Percentiles rank a stretch among this genome's conserved stretches.
Conservation (phyloP, 352 stramenopile species). For the Halophytophthora batemanensis region DNA sequence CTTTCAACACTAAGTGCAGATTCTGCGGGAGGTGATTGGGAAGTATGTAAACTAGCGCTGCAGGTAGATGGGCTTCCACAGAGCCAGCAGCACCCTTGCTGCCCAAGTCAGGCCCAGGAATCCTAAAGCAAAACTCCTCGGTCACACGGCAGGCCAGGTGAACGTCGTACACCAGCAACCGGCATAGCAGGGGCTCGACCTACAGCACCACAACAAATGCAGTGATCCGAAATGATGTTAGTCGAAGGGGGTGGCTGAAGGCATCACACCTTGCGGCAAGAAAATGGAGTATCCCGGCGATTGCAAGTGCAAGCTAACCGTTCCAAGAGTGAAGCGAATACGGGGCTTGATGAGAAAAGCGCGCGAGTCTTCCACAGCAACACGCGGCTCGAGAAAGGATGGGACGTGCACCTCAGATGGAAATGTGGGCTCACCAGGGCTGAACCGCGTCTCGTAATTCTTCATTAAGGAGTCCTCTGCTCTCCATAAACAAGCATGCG, state of each 20-base stretch:
- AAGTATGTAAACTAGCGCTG: constrained; percentile 53
- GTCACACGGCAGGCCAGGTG: constrained; percentile 45
- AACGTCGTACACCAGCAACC: constrained; percentile 62
- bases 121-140: constrained; percentile 63
- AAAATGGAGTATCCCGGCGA: not conserved
- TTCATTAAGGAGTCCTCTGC: constrained; percentile 45
- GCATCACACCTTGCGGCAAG: not conserved
- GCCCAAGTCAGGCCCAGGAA: constrained; percentile 23
- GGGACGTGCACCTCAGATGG: constrained; percentile 34
- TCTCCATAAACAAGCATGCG: not conserved
- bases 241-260: too few species aligned
- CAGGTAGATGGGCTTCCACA: constrained; percentile 4
- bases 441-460: constrained; percentile 63
- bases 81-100: not conserved
- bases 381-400: constrained; percentile 36
- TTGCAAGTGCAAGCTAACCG: constrained; percentile 19
- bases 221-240: too few species aligned
- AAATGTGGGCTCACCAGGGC: constrained; percentile 39
- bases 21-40: constrained; percentile 45
- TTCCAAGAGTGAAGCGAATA: constrained; percentile 51
- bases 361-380: constrained; percentile 49
- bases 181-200: constrained; percentile 63
- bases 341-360: constrained; percentile 39
- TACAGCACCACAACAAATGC: constrained; percentile 11
- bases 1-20: constrained; percentile 63